Percentiles rank a stretch among this genome's conserved stretches.
Evolutionary conservation across 176 grass and related monocot genomes (phyloP).

Genomic region (Phyllostachys edulis): DNA sequence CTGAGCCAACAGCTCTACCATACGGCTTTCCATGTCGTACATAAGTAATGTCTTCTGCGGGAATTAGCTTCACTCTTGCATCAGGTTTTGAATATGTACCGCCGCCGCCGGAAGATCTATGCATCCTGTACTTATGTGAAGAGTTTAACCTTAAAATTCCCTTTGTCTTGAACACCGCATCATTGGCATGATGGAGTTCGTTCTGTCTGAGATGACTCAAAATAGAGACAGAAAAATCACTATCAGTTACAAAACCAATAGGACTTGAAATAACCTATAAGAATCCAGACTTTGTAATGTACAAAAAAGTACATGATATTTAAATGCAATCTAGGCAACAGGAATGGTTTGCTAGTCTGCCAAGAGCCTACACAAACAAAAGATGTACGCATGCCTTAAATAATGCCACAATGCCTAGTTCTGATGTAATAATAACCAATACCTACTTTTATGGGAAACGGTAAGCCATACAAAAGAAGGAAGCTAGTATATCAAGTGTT

Average conservation of each 20-base stretch:
- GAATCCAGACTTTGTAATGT: neutral
- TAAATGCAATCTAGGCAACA: neutral
- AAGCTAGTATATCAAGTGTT: neutral
- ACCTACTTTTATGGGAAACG: neutral
- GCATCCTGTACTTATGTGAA: slow-evolving; percentile 10
- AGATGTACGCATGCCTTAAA: neutral
- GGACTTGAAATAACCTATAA: slow-evolving; percentile 7
- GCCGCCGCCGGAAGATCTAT: slow-evolving; percentile 25
- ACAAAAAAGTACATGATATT: slow-evolving; percentile 11
- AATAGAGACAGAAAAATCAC: neutral
- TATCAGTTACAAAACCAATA: slow-evolving; percentile 15
- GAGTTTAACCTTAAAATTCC: neutral
- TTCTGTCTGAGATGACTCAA: slow-evolving; percentile 1
- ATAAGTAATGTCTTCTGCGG: slow-evolving; percentile 52
- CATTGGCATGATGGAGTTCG: neutral
- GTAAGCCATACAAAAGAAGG: neutral
- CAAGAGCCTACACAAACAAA: slow-evolving; percentile 9
- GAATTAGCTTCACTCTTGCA: slow-evolving; percentile 62
- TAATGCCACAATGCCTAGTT: neutral
- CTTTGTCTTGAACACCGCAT: neutral
- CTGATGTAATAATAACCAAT: neutral
- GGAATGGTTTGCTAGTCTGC: neutral
- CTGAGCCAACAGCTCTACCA: slow-evolving; percentile 31
- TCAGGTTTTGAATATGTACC: slow-evolving; percentile 45
- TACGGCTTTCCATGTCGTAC: slow-evolving; percentile 25